phyloP scores from a whole-genome alignment of 2,329 filamentous ascomycete species.

The Calonectria montana region DNA sequence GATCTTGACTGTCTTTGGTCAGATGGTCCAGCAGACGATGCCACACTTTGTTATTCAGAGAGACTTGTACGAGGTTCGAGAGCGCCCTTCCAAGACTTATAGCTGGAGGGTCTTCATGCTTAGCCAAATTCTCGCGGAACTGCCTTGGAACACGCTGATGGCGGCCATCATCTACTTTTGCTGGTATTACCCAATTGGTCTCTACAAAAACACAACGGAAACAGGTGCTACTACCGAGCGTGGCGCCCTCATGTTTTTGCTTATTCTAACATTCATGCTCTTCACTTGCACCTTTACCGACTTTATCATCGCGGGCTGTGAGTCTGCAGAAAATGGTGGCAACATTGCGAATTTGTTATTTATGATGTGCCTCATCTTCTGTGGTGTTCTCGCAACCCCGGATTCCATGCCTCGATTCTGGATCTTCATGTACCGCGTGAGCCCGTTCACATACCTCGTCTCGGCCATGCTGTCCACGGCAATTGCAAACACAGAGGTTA shows the following conservation, averaged over 20 bases:
- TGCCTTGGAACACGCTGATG: conserved; percentile 76
- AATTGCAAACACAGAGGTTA: conserved; percentile 73
- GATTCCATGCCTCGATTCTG: conserved; percentile 68
- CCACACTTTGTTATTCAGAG: conserved; percentile 77
- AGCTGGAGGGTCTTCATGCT: conserved; percentile 75
- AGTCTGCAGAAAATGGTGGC: conserved; percentile 73
- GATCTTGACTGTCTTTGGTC: conserved; percentile 75
- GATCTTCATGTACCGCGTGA: conserved; percentile 71
- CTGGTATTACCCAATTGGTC: conserved; percentile 78
- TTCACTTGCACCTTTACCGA: conserved; percentile 76
- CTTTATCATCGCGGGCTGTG: conserved; percentile 72
- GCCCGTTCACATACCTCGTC: conserved; percentile 85
- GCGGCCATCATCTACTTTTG: conserved; percentile 73
- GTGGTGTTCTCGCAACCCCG: conserved; percentile 39
- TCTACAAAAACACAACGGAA: conserved; percentile 68
- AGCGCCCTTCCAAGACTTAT: conserved; percentile 75
- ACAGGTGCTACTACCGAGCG: conserved; percentile 63
- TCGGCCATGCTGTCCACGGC: conserved; percentile 77
- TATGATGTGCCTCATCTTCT: conserved; percentile 64
- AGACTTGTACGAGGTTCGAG: conserved; percentile 75
- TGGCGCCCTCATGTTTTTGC: conserved; percentile 72
- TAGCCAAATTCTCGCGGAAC: conserved; percentile 74
- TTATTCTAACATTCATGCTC: conserved; percentile 72
- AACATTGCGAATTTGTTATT: conserved; percentile 76
- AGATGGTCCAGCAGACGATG: conserved; percentile 75